phyloP scores from a whole-genome alignment of 352 stramenopile genomes.

The Chrysophaeum taylorii region DNA sequence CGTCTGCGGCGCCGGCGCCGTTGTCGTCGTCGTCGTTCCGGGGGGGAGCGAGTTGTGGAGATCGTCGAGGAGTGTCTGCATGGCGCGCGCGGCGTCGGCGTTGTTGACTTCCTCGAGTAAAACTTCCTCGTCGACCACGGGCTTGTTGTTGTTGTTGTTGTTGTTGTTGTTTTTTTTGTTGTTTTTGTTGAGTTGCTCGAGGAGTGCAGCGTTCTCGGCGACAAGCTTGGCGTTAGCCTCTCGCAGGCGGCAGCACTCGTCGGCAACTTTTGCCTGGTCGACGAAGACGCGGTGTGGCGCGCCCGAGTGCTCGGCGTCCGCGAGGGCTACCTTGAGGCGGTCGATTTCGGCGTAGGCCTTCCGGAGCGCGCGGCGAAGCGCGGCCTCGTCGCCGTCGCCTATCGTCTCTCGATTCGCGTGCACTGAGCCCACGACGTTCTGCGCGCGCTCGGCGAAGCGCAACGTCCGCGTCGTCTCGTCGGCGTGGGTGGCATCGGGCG shows the following conservation, averaged over 20 bases:
- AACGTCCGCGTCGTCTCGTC: constrained; percentile 25
- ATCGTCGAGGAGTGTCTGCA: neutral
- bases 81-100: neutral
- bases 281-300: too few relatives aligned
- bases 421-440: constrained; percentile 17
- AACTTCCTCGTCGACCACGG: neutral
- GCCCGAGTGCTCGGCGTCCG: too few relatives aligned
- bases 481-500: constrained; percentile 5
- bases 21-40: neutral
- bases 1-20: neutral
- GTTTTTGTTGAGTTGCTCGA: neutral
- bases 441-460: constrained; percentile 25
- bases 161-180: neutral
- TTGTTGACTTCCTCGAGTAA: neutral
- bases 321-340: neutral
- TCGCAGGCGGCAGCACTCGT: neutral
- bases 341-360: constrained; percentile 4
- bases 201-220: constrained; percentile 18
- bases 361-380: neutral
- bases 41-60: neutral
- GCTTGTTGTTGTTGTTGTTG: neutral
- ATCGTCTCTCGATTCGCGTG: constrained; percentile 15
- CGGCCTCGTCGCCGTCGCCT: constrained; percentile 11
- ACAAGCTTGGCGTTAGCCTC: constrained; percentile 3
- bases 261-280: too few relatives aligned